Evolutionary conservation across 2,329 filamentous ascomycete species (phyloP).

Genomic region (Aspergillus versicolor): DNA sequence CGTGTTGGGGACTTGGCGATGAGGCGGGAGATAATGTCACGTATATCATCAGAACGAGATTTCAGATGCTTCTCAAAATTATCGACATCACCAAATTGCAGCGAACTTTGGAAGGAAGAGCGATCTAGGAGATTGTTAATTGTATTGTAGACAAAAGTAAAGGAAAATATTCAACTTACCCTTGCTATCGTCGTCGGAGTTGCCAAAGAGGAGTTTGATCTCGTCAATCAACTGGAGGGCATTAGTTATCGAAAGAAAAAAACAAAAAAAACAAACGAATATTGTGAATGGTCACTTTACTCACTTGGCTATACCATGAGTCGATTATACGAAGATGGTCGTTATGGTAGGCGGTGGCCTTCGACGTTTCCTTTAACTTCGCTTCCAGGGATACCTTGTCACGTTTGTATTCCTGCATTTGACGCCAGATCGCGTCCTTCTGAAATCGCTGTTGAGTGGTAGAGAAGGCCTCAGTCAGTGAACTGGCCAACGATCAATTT

Average conservation of each 20-base stretch:
- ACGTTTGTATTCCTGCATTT: slow-evolving; percentile 97
- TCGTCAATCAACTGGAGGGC: slow-evolving; percentile 45
- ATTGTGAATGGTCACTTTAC: slow-evolving; percentile 26
- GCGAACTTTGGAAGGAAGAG: slow-evolving; percentile 50
- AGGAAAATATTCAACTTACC: slow-evolving; percentile 22
- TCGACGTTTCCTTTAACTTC: slow-evolving; percentile 76
- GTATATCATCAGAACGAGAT: slow-evolving; percentile 73
- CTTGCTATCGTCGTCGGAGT: slow-evolving; percentile 27
- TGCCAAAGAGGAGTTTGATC: slow-evolving; percentile 43
- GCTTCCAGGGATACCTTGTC: slow-evolving; percentile 79
- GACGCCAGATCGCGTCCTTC: slow-evolving; percentile 94
- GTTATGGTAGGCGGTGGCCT: slow-evolving; percentile 78
- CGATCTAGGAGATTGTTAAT: slow-evolving; percentile 18
- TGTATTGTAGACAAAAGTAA: neutral
- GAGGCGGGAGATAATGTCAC: slow-evolving; percentile 69
- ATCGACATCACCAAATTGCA: slow-evolving; percentile 56
- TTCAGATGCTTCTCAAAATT: slow-evolving; percentile 77
- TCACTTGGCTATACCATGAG: slow-evolving; percentile 90
- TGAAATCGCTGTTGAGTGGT: slow-evolving; percentile 67
- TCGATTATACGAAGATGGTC: slow-evolving; percentile 90
- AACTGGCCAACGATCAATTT: slow-evolving; percentile 1
- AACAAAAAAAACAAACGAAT: neutral
- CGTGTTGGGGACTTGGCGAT: slow-evolving; percentile 51
- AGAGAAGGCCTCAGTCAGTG: slow-evolving; percentile 23
- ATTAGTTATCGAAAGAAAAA: slow-evolving; percentile 15